Conservation (phyloP, 2,329 filamentous ascomycete species). For the Sarocladium brachiariae region DNA sequence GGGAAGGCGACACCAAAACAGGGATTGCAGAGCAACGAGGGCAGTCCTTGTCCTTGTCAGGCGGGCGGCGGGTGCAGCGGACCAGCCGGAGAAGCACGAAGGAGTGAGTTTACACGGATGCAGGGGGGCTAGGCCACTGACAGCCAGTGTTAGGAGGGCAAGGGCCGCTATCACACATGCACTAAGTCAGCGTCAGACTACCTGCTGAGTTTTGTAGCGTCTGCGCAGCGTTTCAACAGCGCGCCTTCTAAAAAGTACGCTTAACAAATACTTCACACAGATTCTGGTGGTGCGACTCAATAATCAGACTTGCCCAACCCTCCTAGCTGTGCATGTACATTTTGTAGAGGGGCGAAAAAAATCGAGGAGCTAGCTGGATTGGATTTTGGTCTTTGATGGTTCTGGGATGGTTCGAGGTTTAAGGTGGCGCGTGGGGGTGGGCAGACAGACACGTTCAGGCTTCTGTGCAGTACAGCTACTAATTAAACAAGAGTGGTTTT, state of each 20-base stretch:
- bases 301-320: background rate
- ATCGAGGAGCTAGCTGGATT: background rate
- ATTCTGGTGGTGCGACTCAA: background rate
- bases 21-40: background rate
- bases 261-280: conserved; percentile 1
- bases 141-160: too few species aligned
- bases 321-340: too few species aligned
- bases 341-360: background rate
- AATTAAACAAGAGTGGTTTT: background rate
- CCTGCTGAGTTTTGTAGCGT: background rate
- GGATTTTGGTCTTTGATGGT: background rate
- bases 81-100: background rate
- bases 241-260: background rate
- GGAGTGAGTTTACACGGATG: background rate
- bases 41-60: conserved; percentile 1
- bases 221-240: background rate
- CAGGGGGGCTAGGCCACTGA: too few species aligned
- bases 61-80: conserved; percentile 2
- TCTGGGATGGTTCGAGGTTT: conserved; percentile 5
- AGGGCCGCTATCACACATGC: too few species aligned
- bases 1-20: conserved; percentile 1
- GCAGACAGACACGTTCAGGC: too few species aligned
- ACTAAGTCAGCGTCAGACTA: too few species aligned
- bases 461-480: background rate
- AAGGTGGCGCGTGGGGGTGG: background rate